Conservation (phyloP, 805 yeast genomes). For the Zygosaccharomyces siamensis region DNA sequence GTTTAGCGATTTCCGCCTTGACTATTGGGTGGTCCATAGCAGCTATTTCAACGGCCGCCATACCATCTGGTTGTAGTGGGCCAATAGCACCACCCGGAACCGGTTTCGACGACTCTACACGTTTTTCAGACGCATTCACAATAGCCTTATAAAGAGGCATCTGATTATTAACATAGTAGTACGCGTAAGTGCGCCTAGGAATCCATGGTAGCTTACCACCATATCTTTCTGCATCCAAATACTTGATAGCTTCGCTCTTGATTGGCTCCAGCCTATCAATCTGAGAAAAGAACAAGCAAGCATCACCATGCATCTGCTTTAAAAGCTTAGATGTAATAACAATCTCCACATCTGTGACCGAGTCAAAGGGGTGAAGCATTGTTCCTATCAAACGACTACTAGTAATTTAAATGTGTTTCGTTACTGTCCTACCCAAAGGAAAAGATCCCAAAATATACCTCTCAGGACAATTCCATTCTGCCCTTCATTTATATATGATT, state of each 20-base stretch:
- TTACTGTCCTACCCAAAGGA: no score
- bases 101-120: constrained; percentile 51
- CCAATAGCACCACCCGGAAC: constrained; percentile 63
- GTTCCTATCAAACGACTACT: neutral
- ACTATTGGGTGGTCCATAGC: constrained; percentile 53
- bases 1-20: constrained; percentile 59
- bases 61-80: constrained; percentile 65
- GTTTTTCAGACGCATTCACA: constrained; percentile 59
- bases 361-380: constrained; percentile 52
- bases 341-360: constrained; percentile 55
- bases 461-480: neutral
- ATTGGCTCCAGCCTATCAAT: constrained; percentile 75
- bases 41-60: constrained; percentile 48
- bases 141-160: constrained; percentile 63
- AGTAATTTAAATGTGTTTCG: neutral
- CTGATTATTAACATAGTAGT: constrained; percentile 54
- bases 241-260: constrained; percentile 62
- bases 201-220: constrained; percentile 51
- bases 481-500: neutral
- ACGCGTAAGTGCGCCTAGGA: constrained; percentile 62
- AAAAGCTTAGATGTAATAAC: constrained; percentile 53
- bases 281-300: constrained; percentile 58
- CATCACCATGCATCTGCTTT: constrained; percentile 51
- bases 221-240: constrained; percentile 60
- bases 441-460: neutral